Evolutionary conservation across 1,284 basidiomycete species (phyloP).

Genomic region (Gomphus sp.): DNA sequence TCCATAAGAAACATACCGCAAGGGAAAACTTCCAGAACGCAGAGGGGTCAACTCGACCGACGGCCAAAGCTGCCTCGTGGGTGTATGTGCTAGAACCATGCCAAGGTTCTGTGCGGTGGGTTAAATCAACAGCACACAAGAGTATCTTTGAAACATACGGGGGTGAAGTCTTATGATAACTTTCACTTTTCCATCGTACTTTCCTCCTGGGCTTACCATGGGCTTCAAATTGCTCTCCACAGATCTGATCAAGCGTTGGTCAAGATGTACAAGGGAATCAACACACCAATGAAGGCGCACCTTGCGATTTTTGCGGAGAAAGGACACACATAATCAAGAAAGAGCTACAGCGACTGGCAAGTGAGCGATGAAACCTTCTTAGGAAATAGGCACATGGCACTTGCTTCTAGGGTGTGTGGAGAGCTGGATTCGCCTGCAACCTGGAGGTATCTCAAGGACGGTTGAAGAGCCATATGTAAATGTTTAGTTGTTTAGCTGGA

Average conservation of each 20-base stretch:
- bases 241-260: slow-evolving; percentile 42
- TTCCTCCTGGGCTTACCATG: slow-evolving; percentile 47
- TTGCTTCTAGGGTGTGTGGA: slow-evolving; percentile 77
- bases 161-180: slow-evolving; percentile 75
- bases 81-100: slow-evolving; percentile 67
- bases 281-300: slow-evolving; percentile 22
- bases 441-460: slow-evolving; percentile 62
- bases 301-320: slow-evolving; percentile 37
- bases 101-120: slow-evolving; percentile 47
- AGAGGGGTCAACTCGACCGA: slow-evolving; percentile 26
- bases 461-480: slow-evolving; percentile 70
- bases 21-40: slow-evolving; percentile 69
- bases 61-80: slow-evolving; percentile 78
- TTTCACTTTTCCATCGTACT: slow-evolving; percentile 73
- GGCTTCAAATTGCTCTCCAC: slow-evolving; percentile 56
- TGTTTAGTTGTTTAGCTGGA: too few species aligned
- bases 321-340: slow-evolving; percentile 79
- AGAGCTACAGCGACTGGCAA: slow-evolving; percentile 25
- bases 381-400: slow-evolving; percentile 17
- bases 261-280: neutral
- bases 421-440: slow-evolving; percentile 58
- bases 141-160: slow-evolving; percentile 33
- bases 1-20: slow-evolving; percentile 33
- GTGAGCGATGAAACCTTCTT: neutral
- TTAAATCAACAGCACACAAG: neutral